These are phyloP conservation scores for Eremomyces bilateralis DNA, from an alignment of 495 filamentous ascomycete genomes.

Conservation along the genomic window DNA sequence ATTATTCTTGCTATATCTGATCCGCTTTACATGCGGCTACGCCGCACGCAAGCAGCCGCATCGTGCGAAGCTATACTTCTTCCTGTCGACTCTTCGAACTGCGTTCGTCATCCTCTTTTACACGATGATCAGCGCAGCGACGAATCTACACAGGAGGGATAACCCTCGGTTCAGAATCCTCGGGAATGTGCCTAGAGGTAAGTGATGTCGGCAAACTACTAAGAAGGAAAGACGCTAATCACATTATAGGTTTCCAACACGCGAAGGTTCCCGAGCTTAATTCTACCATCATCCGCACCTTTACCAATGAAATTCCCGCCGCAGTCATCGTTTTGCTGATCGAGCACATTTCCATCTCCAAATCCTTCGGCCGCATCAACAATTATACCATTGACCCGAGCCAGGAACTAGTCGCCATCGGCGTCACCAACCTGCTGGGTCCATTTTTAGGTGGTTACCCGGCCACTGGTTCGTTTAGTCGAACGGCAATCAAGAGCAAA, in stretches of 20 bases:
- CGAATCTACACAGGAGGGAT: constrained; percentile 36
- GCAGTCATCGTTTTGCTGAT: constrained; percentile 86
- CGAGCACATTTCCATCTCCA: constrained; percentile 70
- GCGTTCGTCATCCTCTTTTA: constrained; percentile 87
- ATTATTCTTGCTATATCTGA: constrained; percentile 59
- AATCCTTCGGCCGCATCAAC: constrained; percentile 90
- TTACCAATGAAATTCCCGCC: constrained; percentile 44
- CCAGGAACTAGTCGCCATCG: constrained; percentile 90
- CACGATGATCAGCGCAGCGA: constrained; percentile 74
- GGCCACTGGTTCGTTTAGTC: constrained; percentile 88
- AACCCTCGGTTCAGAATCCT: constrained; percentile 45
- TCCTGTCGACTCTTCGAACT: constrained; percentile 68
- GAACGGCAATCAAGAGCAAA: constrained; percentile 96
- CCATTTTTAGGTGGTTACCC: constrained; percentile 91
- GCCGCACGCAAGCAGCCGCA: constrained; percentile 45
- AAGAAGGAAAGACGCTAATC: constrained; percentile 1
- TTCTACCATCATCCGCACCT: constrained; percentile 35
- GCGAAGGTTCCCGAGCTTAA: constrained; percentile 58
- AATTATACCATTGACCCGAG: constrained; percentile 98
- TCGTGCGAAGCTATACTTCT: constrained; percentile 64
- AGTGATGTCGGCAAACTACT: neutral
- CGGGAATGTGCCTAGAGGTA: constrained; percentile 53
- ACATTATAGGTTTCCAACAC: constrained; percentile 47
- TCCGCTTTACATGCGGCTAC: constrained; percentile 46
- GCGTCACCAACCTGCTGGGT: constrained; percentile 73